Conservation (phyloP, 2,329 filamentous ascomycete genomes). For the Rugonectria rugulosa region DNA sequence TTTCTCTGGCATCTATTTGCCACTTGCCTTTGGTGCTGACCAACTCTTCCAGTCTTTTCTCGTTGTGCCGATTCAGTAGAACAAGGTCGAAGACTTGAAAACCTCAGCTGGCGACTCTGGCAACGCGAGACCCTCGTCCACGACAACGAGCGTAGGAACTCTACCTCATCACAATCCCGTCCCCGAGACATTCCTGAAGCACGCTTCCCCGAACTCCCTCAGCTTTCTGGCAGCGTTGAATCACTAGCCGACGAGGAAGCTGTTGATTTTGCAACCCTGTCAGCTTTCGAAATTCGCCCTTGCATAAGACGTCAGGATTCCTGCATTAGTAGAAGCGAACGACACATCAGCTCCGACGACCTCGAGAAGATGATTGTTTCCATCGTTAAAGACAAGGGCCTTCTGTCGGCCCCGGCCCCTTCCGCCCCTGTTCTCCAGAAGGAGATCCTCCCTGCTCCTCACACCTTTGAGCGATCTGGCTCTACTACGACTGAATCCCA, state of each 20-base stretch:
- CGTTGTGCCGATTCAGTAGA: conserved; percentile 94
- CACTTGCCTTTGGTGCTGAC: conserved; percentile 42
- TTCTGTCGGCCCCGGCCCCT: conserved; percentile 53
- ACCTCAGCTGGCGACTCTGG: conserved; percentile 96
- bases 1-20: conserved; percentile 4
- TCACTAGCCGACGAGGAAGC: conserved; percentile 75
- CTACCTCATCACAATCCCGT: conserved; percentile 53
- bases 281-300: conserved; percentile 69
- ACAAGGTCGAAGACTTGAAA: conserved; percentile 90
- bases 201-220: conserved; percentile 66
- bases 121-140: conserved; percentile 76
- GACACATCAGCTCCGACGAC: conserved; percentile 91
- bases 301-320: conserved; percentile 77
- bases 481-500: conserved; percentile 55
- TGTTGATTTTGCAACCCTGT: conserved; percentile 63
- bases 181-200: conserved; percentile 59
- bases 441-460: conserved; percentile 46
- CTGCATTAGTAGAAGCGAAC: conserved; percentile 73
- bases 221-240: conserved; percentile 80
- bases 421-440: conserved; percentile 49
- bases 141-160: conserved; percentile 71
- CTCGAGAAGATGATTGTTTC: conserved; percentile 93
- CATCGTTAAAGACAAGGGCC: conserved; percentile 86
- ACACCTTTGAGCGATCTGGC: conserved; percentile 50
- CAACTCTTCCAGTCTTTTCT: conserved; percentile 75